Base-by-base conservation (phyloP, 2,329 filamentous ascomycete genomes). In the Exophiala sp. region DNA sequence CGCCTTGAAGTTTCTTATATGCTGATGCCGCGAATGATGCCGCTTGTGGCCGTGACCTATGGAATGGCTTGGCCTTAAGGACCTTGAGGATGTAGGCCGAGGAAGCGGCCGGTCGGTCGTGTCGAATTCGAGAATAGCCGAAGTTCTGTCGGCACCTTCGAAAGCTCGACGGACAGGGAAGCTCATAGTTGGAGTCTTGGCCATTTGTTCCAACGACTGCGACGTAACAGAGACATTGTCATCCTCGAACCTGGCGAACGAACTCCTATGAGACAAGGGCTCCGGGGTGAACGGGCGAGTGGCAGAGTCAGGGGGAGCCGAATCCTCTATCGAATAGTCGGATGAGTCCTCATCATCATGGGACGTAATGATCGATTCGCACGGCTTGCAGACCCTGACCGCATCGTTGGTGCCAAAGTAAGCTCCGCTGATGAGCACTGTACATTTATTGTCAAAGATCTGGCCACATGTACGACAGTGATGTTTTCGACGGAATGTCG, bases 391-490 rank as follows among this genome's bases (percentile, higher is more conserved):
- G 10, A 98, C 88, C 51, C 91, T 80, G 35, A 98, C 75, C 11
- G 82, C 87, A 5, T 88, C 86, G 41, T 83, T 80, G 43, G 96
- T 88, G 13, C 88, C 90, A 65, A 98, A 97, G 43, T 84, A 82
- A 56, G 86, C 80, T 4, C 91, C 93, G 4, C 88, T 80, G 19
- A 97, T 88, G n/a, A 91, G 82, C 3, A 86, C 86, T 0, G 91
- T 98, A 69, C 93, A 98, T 66, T 94, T 95, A 3, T 88, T 87
- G 67, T 97, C 93, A 63, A 98, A 98, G 38, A 98, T 98, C 63
- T 95, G 95, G n/a, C 93, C 93, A 65, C 93, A 98, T 0, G 80
- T 80, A 54, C 94, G 83, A 66, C 93, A 98, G 68, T 98, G 93
- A 66, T 98, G 93, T 65, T 98, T 98, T 58, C 93, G 82, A 52